These are phyloP conservation scores for Caryopteris hybrid DNA, from an alignment of 305 asterid species.

Conservation along the genomic window DNA sequence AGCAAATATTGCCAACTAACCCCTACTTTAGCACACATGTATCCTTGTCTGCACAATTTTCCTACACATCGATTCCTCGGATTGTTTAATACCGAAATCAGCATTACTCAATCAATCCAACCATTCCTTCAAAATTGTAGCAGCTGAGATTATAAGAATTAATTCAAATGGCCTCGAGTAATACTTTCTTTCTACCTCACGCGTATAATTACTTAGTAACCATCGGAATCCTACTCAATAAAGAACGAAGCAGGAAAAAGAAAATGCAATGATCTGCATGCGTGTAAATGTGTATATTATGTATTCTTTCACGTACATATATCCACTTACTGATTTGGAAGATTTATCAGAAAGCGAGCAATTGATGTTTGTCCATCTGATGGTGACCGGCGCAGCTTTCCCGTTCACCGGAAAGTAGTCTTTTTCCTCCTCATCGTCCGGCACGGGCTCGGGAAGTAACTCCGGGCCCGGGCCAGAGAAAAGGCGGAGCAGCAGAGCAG, in stretches of 20 bases:
- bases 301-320: no score
- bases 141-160: background rate
- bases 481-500: slow-evolving; percentile 75
- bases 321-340: slow-evolving; percentile 50
- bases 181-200: background rate
- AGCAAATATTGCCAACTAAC: background rate
- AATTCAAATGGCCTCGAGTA: background rate
- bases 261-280: slow-evolving; percentile 5
- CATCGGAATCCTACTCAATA: background rate
- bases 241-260: background rate
- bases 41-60: background rate
- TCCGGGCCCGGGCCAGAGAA: slow-evolving; percentile 69
- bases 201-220: background rate
- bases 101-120: background rate
- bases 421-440: slow-evolving; percentile 31
- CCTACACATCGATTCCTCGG: background rate
- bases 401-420: slow-evolving; percentile 40
- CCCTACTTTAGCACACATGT: background rate
- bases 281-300: background rate
- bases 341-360: slow-evolving; percentile 79
- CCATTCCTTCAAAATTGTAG: slow-evolving; percentile 1
- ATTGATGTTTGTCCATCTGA: slow-evolving; percentile 73
- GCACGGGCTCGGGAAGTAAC: slow-evolving; percentile 40
- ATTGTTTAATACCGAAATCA: background rate
- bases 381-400: slow-evolving; percentile 61